Conservation (phyloP, 2,329 filamentous ascomycete species). For the Thelonectria olida region DNA sequence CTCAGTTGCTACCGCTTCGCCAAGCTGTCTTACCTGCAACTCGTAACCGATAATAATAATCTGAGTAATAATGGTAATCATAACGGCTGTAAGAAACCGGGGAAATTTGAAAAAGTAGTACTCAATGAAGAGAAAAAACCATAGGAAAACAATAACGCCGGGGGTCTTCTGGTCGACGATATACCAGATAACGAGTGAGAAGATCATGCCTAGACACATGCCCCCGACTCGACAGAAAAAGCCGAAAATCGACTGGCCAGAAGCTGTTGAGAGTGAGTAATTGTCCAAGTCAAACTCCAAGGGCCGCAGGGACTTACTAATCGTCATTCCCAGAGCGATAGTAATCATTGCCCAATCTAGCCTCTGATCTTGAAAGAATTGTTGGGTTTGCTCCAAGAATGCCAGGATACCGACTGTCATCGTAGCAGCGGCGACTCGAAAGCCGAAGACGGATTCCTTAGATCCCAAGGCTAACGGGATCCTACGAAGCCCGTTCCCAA, state of each 20-base stretch:
- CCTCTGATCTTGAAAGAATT: slow-evolving; percentile 76
- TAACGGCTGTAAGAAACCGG: slow-evolving; percentile 67
- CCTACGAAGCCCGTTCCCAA: slow-evolving; percentile 61
- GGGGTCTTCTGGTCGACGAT: slow-evolving; percentile 70
- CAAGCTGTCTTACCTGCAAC: slow-evolving; percentile 72
- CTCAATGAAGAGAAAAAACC: slow-evolving; percentile 70
- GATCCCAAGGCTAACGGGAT: slow-evolving; percentile 70
- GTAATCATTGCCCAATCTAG: slow-evolving; percentile 84
- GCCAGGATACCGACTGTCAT: slow-evolving; percentile 76
- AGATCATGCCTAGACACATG: slow-evolving; percentile 71
- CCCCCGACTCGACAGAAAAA: slow-evolving; percentile 73
- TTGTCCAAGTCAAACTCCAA: not conserved
- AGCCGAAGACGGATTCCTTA: slow-evolving; percentile 73
- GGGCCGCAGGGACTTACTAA: slow-evolving; percentile 1
- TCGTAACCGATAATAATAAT: slow-evolving; percentile 68
- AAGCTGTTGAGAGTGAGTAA: slow-evolving; percentile 43
- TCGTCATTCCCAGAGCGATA: slow-evolving; percentile 74
- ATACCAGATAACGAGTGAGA: slow-evolving; percentile 75
- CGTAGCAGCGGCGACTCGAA: slow-evolving; percentile 76
- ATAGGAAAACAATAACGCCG: slow-evolving; percentile 75
- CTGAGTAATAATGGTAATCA: slow-evolving; percentile 68
- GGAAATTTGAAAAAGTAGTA: slow-evolving; percentile 76
- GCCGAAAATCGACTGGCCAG: slow-evolving; percentile 77
- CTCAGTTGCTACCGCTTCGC: too few species aligned
- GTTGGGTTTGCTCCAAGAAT: slow-evolving; percentile 69